Percentiles rank a stretch among this genome's conserved stretches.
These are phyloP conservation scores for Verticillium longisporum DNA, from an alignment of 2,329 filamentous ascomycete genomes.

Conservation along the genomic window DNA sequence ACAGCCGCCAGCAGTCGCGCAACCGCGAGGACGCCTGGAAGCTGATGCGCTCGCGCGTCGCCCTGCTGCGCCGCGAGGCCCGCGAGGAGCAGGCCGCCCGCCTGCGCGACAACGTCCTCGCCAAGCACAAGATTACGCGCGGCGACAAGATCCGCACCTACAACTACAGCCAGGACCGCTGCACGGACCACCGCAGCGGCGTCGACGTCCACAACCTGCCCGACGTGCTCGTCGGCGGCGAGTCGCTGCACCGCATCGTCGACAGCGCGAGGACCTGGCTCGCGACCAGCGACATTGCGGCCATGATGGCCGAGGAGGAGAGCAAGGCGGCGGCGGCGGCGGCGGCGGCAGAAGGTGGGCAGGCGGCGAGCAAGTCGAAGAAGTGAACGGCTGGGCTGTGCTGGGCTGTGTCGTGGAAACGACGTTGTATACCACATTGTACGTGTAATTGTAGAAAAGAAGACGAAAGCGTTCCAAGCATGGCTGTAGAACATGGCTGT, in stretches of 20 bases:
- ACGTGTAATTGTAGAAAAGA: neutral
- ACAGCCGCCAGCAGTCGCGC: conserved; percentile 80
- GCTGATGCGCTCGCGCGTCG: conserved; percentile 73
- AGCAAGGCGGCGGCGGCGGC: conserved; percentile 11
- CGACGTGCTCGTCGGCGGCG: conserved; percentile 68
- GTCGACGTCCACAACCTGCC: conserved; percentile 74
- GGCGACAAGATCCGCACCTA: conserved; percentile 94
- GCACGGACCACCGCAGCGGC: conserved; percentile 82
- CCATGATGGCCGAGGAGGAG: conserved; percentile 59
- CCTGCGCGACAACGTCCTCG: conserved; percentile 71
- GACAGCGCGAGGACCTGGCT: conserved; percentile 73
- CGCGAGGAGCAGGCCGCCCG: conserved; percentile 73
- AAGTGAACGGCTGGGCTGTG: too few relatives aligned
- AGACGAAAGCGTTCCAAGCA: neutral
- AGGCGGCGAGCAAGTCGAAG: conserved; percentile 5
- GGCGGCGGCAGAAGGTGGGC: conserved; percentile 11
- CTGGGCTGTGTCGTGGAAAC: neutral
- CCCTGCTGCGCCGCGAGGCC: conserved; percentile 71
- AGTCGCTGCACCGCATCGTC: conserved; percentile 68
- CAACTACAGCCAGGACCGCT: conserved; percentile 68
- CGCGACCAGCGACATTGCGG: conserved; percentile 65
- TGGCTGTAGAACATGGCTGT: too few relatives aligned
- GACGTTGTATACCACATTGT: neutral
- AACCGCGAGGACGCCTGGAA: conserved; percentile 87
- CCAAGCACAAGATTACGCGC: conserved; percentile 74